Evolutionary conservation across 768 basidiomycete genomes (phyloP).

Genomic region (Tulasnella sp.): DNA sequence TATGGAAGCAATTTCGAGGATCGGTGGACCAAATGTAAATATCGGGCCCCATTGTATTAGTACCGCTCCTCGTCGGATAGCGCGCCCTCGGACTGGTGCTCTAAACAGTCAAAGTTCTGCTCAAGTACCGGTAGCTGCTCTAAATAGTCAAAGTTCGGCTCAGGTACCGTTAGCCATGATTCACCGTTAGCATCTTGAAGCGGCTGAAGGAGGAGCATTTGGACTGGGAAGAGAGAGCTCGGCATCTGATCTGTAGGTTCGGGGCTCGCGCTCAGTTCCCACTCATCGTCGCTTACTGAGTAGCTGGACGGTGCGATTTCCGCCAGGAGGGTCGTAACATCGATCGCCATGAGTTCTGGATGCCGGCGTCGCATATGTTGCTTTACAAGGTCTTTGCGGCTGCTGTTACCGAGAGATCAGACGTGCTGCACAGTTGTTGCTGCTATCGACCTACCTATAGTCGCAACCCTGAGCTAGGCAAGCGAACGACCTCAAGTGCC

Average conservation of each 20-base stretch:
- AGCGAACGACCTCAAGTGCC: not conserved
- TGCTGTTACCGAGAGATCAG: not conserved
- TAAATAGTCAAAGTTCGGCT: not conserved
- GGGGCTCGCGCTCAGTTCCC: not conserved
- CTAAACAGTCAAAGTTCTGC: not conserved
- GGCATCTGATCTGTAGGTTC: no score
- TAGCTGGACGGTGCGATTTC: not conserved
- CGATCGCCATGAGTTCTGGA: not conserved
- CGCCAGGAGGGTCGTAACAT: not conserved
- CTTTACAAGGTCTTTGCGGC: not conserved
- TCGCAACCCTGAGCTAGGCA: not conserved
- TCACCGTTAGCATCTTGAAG: not conserved
- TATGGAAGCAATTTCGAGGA: not conserved
- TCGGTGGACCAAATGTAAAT: not conserved
- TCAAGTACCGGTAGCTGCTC: not conserved
- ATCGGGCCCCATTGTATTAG: not conserved
- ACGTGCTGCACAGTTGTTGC: not conserved
- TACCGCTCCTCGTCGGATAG: not conserved
- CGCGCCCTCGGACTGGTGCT: not conserved
- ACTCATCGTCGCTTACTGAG: not conserved
- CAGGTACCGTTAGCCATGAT: no score
- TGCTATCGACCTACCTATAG: not conserved
- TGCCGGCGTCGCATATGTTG: not conserved
- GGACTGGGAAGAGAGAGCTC: no score
- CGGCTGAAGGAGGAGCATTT: not conserved